Conservation (phyloP, 108 stramenopile species). For the Pseudonitzschia pungens region DNA sequence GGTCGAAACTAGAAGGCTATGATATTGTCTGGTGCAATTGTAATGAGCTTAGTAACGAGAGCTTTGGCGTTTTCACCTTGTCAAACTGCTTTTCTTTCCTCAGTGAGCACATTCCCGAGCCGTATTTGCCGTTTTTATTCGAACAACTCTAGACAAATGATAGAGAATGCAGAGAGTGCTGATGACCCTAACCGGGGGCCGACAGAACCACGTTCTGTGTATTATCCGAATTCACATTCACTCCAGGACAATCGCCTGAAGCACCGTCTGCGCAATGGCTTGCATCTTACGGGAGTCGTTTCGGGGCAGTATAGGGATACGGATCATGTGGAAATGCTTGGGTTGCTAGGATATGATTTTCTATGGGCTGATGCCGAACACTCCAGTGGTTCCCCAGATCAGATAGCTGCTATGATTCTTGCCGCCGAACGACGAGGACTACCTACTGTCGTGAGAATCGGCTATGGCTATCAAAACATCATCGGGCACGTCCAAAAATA, state of each 20-base stretch:
- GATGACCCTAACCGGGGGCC: neutral
- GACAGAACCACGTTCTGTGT: neutral
- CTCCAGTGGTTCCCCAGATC: slow-evolving; percentile 24
- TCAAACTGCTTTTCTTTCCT: neutral
- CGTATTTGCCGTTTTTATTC: slow-evolving; percentile 3
- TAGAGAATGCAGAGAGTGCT: neutral
- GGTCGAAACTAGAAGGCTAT: neutral
- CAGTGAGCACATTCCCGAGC: neutral
- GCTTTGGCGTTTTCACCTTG: neutral
- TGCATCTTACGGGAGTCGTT: slow-evolving; percentile 32
- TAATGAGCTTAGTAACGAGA: neutral
- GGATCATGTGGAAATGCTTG: slow-evolving; percentile 41
- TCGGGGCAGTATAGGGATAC: slow-evolving; percentile 43
- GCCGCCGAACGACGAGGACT: slow-evolving; percentile 42
- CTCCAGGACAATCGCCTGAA: slow-evolving; percentile 19
- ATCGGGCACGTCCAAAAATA: slow-evolving; percentile 44
- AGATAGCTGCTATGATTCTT: slow-evolving; percentile 34
- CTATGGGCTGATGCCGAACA: slow-evolving; percentile 49
- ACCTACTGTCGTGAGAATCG: slow-evolving; percentile 44
- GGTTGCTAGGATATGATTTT: slow-evolving; percentile 41
- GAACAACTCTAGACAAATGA: neutral
- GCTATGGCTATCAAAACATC: slow-evolving; percentile 47
- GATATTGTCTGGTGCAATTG: neutral
- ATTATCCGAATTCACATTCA: slow-evolving; percentile 27
- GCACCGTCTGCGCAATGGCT: slow-evolving; percentile 20